Evolutionary conservation across 805 yeast species (phyloP).

Genomic region (Saccharomyces cerevisiae): DNA sequence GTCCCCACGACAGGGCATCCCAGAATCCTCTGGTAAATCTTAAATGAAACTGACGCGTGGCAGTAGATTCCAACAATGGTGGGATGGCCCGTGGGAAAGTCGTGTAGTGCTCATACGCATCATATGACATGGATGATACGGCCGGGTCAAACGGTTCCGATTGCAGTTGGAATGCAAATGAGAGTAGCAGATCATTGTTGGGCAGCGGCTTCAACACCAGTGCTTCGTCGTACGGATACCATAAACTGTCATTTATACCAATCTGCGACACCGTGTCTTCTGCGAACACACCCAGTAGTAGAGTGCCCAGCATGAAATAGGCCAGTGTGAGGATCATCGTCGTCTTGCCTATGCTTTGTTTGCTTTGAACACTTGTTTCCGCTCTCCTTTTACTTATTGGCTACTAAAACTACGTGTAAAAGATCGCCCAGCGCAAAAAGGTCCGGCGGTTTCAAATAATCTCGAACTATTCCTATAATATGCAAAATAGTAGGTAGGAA

Average conservation of each 20-base stretch:
- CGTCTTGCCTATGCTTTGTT: neutral
- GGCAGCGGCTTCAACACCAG: conserved; percentile 63
- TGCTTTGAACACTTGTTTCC: conserved; percentile 76
- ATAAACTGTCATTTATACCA: conserved; percentile 10
- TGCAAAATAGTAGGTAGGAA: neutral
- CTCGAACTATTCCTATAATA: neutral
- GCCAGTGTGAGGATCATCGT: neutral
- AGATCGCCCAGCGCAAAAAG: neutral
- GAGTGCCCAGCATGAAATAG: neutral
- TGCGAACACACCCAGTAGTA: neutral
- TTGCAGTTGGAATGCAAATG: conserved; percentile 59
- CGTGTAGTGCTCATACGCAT: conserved; percentile 42
- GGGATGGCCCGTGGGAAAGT: conserved; percentile 77
- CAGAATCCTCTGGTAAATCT: conserved; percentile 93
- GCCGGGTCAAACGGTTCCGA: conserved; percentile 39
- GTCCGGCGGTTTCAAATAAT: neutral
- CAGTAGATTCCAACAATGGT: conserved; percentile 59
- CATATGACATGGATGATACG: conserved; percentile 14
- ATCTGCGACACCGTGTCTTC: conserved; percentile 1
- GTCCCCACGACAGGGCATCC: conserved; percentile 85
- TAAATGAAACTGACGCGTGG: conserved; percentile 68
- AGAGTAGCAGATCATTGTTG: conserved; percentile 57
- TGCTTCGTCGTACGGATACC: conserved; percentile 50
- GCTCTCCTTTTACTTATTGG: conserved; percentile 33
- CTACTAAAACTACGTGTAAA: neutral